Evolutionary conservation across 2,329 filamentous ascomycete genomes (phyloP).

Genomic region (Chalara sp.): DNA sequence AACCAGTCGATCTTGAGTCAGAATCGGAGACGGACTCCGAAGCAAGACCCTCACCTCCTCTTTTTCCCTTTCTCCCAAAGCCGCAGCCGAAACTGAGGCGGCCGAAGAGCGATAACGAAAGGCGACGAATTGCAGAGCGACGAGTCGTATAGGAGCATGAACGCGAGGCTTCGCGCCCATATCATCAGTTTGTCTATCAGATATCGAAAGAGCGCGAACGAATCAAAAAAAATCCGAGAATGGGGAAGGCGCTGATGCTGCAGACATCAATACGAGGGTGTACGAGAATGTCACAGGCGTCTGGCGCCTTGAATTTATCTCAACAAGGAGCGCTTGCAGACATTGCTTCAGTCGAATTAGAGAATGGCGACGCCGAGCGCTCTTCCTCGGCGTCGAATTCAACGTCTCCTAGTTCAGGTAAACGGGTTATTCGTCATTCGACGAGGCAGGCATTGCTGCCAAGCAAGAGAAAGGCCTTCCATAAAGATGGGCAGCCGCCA

Average conservation of each 20-base stretch:
- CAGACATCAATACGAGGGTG: slow-evolving; percentile 23
- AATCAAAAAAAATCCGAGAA: slow-evolving; percentile 21
- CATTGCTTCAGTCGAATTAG: slow-evolving; percentile 2
- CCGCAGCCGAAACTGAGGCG: neutral
- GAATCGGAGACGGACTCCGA: slow-evolving; percentile 9
- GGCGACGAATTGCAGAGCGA: slow-evolving; percentile 6
- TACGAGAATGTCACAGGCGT: slow-evolving; percentile 25
- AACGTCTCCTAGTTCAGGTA: neutral
- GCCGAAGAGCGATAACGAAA: slow-evolving; percentile 8
- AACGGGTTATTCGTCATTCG: slow-evolving; percentile 3
- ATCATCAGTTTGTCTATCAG: slow-evolving; percentile 23
- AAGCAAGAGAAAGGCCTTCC: slow-evolving; percentile 8
- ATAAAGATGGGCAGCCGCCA: slow-evolving; percentile 10
- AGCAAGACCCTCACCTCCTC: slow-evolving; percentile 2
- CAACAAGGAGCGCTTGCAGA: slow-evolving; percentile 1
- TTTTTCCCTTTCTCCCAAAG: slow-evolving; percentile 2
- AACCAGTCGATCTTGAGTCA: slow-evolving; percentile 8
- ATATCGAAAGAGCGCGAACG: slow-evolving; percentile 17
- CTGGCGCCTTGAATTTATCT: no score
- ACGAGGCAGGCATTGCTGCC: slow-evolving; percentile 5
- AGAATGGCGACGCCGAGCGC: slow-evolving; percentile 3
- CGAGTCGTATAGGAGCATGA: slow-evolving; percentile 11
- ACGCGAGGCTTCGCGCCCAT: slow-evolving; percentile 21
- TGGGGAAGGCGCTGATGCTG: slow-evolving; percentile 8
- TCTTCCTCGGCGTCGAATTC: neutral